These are phyloP conservation scores for Apiospora phragmitis DNA, from an alignment of 2,329 filamentous ascomycete genomes.

Conservation along the genomic window DNA sequence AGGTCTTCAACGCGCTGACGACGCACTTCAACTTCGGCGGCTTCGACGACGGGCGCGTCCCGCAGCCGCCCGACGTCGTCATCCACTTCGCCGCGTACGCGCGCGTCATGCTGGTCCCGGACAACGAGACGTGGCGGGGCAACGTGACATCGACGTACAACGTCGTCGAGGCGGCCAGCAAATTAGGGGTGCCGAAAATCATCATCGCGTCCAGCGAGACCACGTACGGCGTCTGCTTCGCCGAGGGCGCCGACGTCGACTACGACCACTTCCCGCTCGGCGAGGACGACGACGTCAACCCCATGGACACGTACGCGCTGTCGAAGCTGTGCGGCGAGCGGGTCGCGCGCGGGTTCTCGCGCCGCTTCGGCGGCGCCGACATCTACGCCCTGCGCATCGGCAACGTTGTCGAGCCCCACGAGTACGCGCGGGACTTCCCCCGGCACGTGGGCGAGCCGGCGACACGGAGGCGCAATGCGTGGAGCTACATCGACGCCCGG, in stretches of 20 bases:
- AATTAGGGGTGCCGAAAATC: slow-evolving; percentile 62
- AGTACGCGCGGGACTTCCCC: slow-evolving; percentile 56
- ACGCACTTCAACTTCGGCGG: slow-evolving; percentile 49
- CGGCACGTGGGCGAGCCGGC: slow-evolving; percentile 50
- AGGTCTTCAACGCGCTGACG: slow-evolving; percentile 38
- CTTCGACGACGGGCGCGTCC: slow-evolving; percentile 29
- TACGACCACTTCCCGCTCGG: slow-evolving; percentile 60
- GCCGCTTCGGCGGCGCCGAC: slow-evolving; percentile 53
- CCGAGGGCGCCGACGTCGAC: slow-evolving; percentile 53
- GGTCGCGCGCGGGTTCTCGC: slow-evolving; percentile 56
- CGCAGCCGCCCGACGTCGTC: slow-evolving; percentile 55
- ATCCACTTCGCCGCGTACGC: slow-evolving; percentile 63
- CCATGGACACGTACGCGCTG: slow-evolving; percentile 63
- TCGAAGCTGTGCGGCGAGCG: slow-evolving; percentile 61
- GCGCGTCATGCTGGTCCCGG: slow-evolving; percentile 60
- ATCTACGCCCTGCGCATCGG: slow-evolving; percentile 63
- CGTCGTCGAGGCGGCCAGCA: slow-evolving; percentile 62
- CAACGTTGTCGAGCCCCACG: slow-evolving; percentile 61
- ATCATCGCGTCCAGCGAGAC: slow-evolving; percentile 61
- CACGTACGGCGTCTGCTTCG: slow-evolving; percentile 62
- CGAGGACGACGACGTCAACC: slow-evolving; percentile 59
- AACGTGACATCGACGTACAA: slow-evolving; percentile 62
- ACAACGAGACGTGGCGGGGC: slow-evolving; percentile 57
- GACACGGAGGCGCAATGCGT: slow-evolving; percentile 56
- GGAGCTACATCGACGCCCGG: slow-evolving; percentile 63